Conservation (phyloP, 2,329 filamentous ascomycete genomes). For the Colletotrichum aenigma region DNA sequence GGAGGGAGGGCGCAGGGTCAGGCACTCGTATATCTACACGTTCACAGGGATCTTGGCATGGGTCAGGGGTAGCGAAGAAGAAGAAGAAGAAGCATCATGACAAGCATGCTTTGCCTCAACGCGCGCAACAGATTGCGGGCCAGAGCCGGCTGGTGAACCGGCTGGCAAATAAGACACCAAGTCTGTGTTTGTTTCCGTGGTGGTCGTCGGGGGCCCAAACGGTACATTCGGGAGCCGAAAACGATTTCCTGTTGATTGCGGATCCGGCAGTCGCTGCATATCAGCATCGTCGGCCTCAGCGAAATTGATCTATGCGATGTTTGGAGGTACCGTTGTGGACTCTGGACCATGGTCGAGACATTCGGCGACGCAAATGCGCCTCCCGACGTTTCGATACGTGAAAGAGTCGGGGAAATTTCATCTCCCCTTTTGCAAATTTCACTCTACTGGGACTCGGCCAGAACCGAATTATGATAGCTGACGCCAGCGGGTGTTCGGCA, state of each 20-base stretch:
- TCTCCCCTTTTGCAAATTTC: neutral
- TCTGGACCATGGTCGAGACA: neutral
- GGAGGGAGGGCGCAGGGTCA: neutral
- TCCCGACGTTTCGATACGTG: neutral
- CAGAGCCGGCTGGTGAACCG: neutral
- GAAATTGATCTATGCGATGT: neutral
- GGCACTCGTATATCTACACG: neutral
- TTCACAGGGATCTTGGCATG: neutral
- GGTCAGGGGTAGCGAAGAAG: neutral
- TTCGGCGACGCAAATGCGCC: neutral
- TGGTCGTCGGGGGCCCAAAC: neutral
- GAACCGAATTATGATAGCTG: slow-evolving; percentile 2
- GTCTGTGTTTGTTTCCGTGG: neutral
- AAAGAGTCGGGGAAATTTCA: neutral
- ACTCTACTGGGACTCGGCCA: neutral
- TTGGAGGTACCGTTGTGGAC: neutral
- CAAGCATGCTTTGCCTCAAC: neutral
- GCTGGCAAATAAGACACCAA: neutral
- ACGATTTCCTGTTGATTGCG: neutral
- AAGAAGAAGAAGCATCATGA: neutral
- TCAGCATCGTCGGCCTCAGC: neutral
- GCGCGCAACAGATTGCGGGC: neutral
- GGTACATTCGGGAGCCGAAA: neutral
- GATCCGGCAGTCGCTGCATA: neutral
- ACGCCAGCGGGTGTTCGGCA: neutral